Evolutionary conservation across 805 yeast genomes (phyloP), one percentile per base, ranked within the genome.

Genomic region (Saccharomycopsis sp.): DNA sequence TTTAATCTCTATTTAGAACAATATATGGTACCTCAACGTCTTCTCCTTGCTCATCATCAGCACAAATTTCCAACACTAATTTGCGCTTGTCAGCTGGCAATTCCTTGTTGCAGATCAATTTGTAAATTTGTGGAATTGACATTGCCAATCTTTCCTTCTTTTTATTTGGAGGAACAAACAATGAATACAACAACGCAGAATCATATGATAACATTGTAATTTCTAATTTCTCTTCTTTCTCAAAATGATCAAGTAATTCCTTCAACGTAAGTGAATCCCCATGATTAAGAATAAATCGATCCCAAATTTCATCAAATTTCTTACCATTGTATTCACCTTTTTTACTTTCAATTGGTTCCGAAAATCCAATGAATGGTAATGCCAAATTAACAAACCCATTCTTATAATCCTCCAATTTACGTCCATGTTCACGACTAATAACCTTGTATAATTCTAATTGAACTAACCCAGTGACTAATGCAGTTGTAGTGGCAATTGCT

Each of bases 401-500:
- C 68, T 86, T 89, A 67, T 80, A 89, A 53, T 81, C 79, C 61
- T 89, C 97, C 54, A 90, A 74, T 54, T 81, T 79, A 31, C 70
- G 74, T 58, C 81, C 78, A 13, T 75, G 74, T 57, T 82, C 94
- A n/a, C n/a, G n/a, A 20, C 28, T 24, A 37, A 79, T 85, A 52
- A 93, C 90, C 69, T 93, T 93, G 70, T 85, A 85, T 47, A 90
- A 70, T 66, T 93, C 99, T 54, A 93, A 68, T 57, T 94, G 85
- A 20, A 88, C 94, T 57, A 93, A 71, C 39, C 99, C 99, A 4
- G 98, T 86, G 19, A 93, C 98, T 54, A 89, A 69, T 7, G 97
- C 95, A n/a, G 99, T 93, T 1, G 99, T 93, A 2, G 99, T 93
- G 29, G 98, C 98, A 69, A 93, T 93, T 17, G 98, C 98, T 13